These are phyloP conservation scores for Trichophyton benhamiae DNA, from an alignment of 2,329 filamentous ascomycete species.

Conservation along the genomic window DNA sequence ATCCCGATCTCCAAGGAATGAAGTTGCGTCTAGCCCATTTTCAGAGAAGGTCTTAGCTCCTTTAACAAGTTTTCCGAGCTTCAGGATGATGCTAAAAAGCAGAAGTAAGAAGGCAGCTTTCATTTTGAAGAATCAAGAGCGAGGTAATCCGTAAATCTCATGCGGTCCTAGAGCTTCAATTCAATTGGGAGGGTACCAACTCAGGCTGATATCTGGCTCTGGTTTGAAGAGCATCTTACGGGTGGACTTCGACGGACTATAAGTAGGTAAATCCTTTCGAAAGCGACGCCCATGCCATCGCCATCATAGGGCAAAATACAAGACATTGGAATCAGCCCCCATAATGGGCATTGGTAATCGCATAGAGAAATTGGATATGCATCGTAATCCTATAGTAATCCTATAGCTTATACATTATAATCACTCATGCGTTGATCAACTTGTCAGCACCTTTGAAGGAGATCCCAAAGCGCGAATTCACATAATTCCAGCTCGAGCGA, in stretches of 20 bases:
- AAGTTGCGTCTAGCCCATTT: background rate
- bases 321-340: background rate
- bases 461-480: background rate
- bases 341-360: background rate
- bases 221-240: background rate
- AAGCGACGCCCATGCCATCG: background rate
- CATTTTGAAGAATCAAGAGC: background rate
- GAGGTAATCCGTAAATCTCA: background rate
- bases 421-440: background rate
- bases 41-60: background rate
- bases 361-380: background rate
- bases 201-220: background rate
- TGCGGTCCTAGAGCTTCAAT: background rate
- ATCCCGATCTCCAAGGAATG: background rate
- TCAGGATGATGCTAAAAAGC: background rate
- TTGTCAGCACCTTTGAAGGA: background rate
- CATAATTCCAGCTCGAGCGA: background rate
- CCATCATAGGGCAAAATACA: background rate
- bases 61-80: background rate
- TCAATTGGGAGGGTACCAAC: background rate
- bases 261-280: background rate
- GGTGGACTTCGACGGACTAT: background rate
- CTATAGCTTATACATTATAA: background rate
- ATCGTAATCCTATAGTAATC: background rate
- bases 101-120: background rate